Evolutionary conservation across 2,329 filamentous ascomycete genomes (phyloP).

Genomic region (Pseudofabraea citricarpa): DNA sequence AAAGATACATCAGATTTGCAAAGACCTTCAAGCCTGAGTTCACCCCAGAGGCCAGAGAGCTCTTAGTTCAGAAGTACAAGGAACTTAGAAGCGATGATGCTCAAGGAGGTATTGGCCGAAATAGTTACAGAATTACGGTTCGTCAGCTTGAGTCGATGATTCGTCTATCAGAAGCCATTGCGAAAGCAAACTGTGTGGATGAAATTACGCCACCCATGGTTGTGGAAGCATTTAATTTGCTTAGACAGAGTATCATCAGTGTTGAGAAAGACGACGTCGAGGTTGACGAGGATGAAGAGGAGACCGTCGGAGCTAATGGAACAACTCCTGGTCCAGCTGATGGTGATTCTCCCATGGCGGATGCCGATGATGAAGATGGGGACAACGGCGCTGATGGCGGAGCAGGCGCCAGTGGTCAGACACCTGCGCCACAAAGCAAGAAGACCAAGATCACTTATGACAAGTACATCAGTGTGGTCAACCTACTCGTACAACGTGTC

Average conservation of each 20-base stretch:
- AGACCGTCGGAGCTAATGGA: constrained; percentile 41
- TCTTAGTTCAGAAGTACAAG: constrained; percentile 91
- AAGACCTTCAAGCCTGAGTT: constrained; percentile 92
- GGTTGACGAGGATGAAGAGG: constrained; percentile 74
- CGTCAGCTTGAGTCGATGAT: constrained; percentile 95
- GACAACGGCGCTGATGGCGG: constrained; percentile 26
- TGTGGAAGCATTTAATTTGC: constrained; percentile 83
- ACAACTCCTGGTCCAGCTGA: constrained; percentile 31
- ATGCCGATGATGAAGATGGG: constrained; percentile 42
- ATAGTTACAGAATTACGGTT: constrained; percentile 96
- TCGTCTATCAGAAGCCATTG: constrained; percentile 92
- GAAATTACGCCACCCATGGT: constrained; percentile 84
- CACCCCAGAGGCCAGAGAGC: constrained; percentile 76
- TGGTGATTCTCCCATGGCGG: constrained; percentile 48
- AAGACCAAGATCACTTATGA: constrained; percentile 93
- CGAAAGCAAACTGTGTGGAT: constrained; percentile 93
- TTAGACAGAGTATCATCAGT: constrained; percentile 92
- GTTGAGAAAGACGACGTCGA: constrained; percentile 98
- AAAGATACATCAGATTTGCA: constrained; percentile 95
- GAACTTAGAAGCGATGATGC: constrained; percentile 90
- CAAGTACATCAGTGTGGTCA: constrained; percentile 88
- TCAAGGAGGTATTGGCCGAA: constrained; percentile 87
- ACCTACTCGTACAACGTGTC: constrained; percentile 75
- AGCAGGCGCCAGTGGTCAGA: constrained; percentile 16
- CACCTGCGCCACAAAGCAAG: constrained; percentile 23